phyloP scores from a whole-genome alignment of 2,329 filamentous ascomycete species.

The Ceratocystis ficicola region DNA sequence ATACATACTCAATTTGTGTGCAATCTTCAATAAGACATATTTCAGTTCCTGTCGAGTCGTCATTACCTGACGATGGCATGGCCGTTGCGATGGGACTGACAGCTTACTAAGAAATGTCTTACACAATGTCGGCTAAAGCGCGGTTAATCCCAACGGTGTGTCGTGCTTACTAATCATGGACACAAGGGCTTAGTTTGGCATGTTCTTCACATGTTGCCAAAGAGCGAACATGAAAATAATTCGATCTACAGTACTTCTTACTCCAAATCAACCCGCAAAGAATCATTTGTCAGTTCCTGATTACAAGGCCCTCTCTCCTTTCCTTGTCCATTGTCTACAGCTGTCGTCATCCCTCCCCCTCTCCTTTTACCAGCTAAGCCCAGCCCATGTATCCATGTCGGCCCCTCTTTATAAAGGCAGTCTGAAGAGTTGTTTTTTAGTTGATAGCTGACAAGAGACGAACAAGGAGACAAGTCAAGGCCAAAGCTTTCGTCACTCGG shows the following conservation, averaged over 20 bases:
- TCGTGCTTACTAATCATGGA: not conserved
- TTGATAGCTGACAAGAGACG: conserved; percentile 29
- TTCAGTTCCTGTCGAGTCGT: no score
- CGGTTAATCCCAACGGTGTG: not conserved
- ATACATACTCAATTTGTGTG: no score
- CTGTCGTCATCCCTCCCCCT: not conserved
- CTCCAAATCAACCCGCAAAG: not conserved
- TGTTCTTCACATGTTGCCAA: not conserved
- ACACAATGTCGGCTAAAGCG: not conserved
- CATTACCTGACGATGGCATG: no score
- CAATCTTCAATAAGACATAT: no score
- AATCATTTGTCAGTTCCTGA: not conserved
- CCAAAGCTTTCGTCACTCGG: not conserved
- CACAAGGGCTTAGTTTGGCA: not conserved
- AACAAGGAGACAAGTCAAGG: conserved; percentile 43
- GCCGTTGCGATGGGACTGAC: not conserved
- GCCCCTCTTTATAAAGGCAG: conserved; percentile 1
- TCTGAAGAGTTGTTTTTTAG: conserved; percentile 28
- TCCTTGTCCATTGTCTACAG: not conserved
- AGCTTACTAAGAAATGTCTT: not conserved
- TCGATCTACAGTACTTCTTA: not conserved
- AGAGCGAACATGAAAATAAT: not conserved
- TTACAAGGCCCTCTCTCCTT: not conserved
- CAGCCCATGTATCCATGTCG: not conserved
- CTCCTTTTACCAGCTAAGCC: not conserved